phyloP scores from a whole-genome alignment of 2,329 filamentous ascomycete species.

The Cucurbitaria berberidis region DNA sequence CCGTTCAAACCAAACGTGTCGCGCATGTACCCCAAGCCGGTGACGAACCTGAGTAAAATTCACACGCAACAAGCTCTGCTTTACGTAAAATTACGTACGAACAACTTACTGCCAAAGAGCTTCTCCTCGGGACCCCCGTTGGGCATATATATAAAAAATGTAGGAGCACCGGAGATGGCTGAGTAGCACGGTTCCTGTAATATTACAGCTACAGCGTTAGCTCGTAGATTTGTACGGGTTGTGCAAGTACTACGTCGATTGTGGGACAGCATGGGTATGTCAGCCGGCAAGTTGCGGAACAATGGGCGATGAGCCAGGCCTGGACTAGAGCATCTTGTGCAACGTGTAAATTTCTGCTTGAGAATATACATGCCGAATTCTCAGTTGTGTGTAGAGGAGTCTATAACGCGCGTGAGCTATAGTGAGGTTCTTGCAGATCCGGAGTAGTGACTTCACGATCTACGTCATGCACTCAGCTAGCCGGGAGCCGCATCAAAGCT shows the following conservation, averaged over 20 bases:
- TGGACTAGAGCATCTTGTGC: not conserved
- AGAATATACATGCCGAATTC: not conserved
- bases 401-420: not conserved
- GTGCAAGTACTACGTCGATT: not conserved
- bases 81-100: conserved; percentile 41
- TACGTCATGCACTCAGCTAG: conserved; percentile 1
- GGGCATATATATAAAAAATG: conserved; percentile 8
- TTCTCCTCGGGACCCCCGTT: conserved; percentile 35
- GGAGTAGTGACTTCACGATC: conserved; percentile 13
- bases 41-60: not conserved
- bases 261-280: not conserved
- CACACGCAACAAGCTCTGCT: not conserved
- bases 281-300: not conserved
- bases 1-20: not conserved
- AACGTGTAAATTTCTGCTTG: not conserved
- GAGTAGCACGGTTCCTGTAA: not conserved
- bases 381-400: not conserved
- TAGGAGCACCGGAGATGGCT: not conserved
- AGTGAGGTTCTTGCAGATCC: conserved; percentile 6
- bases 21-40: not conserved
- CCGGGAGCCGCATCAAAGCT: not conserved
- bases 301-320: not conserved
- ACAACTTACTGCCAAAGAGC: conserved; percentile 9
- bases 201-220: not conserved
- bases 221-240: not conserved